Percentiles rank a stretch among this genome's conserved stretches.
Evolutionary conservation across 495 filamentous ascomycete species (phyloP).

Genomic region (Hypoxylon lienhwacheense): DNA sequence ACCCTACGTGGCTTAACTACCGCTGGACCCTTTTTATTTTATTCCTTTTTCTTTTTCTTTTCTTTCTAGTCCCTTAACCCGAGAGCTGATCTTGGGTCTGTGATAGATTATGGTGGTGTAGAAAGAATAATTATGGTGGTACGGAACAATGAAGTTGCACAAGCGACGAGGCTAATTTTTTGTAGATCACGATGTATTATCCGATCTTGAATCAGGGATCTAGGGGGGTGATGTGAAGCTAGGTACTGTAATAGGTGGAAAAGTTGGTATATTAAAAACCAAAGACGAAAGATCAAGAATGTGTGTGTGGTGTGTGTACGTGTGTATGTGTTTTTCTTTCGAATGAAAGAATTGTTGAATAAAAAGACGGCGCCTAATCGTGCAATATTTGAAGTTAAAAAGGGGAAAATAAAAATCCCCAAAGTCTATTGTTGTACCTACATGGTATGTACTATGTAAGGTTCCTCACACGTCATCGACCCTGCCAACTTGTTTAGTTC

Average conservation of each 20-base stretch:
- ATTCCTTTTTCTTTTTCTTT: no score
- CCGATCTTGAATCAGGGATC: no score
- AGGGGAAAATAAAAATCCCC: slow-evolving; percentile 8
- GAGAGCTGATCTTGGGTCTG: slow-evolving; percentile 15
- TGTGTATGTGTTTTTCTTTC: no score
- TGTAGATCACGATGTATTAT: no score
- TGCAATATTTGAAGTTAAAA: slow-evolving; percentile 4
- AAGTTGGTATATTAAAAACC: slow-evolving; percentile 5
- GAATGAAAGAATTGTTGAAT: no score
- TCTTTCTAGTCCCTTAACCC: no score
- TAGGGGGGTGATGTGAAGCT: slow-evolving; percentile 6
- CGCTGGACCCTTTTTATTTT: slow-evolving; percentile 8
- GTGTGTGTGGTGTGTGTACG: no score
- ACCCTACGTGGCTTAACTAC: slow-evolving; percentile 11
- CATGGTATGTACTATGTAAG: no score
- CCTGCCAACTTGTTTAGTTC: slow-evolving; percentile 8
- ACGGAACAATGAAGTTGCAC: slow-evolving; percentile 18
- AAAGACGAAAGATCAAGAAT: no score
- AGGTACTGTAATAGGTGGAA: not conserved
- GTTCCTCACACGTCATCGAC: slow-evolving; percentile 37
- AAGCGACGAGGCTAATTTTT: no score
- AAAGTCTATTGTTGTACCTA: no score
- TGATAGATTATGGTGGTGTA: slow-evolving; percentile 6
- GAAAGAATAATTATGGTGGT: slow-evolving; percentile 12
- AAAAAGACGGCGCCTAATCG: no score